Evolutionary conservation across 345 rosid species (phyloP), one percentile per base, ranked within the genome.

Genomic region (Brassica incana): DNA sequence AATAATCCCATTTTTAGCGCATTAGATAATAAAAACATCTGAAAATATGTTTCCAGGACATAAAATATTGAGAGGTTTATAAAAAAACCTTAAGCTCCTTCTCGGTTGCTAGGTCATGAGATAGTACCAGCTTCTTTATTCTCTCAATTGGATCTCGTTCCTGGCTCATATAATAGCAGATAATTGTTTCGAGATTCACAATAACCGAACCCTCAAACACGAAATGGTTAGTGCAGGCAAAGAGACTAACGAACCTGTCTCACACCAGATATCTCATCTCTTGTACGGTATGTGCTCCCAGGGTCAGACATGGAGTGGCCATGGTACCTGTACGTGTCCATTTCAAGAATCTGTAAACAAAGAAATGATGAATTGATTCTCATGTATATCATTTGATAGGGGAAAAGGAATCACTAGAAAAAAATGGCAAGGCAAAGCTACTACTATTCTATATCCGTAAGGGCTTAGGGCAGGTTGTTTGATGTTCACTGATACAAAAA

Each of bases 241-340:
- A 36, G 40, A 45, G 73, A 76, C 61, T 48, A 23, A 76, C 84
- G 59, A 71, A 93, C 98, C 98, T 95, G 98, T 80, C 98, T 92
- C 83, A 95, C 90, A 23, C 97, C 97, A 79, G 82, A 76, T 66
- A 96, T 91, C 85, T 95, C 99, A 80, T 95, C 98, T 84, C 50
- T 10, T 10, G 50, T 11, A 11, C 4, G 50, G n/a, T 43, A 11
- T 3, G 50, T 43, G 52, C 52, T 95, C 25, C 99, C 98, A 43
- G 97, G 98, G 81, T 95, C 99, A 80, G 99, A 95, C 99, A 95
- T 95, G 20, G 97, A 95, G 87, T 93, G 98, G 74, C 99, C 98
- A 18, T 91, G 99, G 85, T 95, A 95, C 84, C 97, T 90, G 80
- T 95, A 95, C 48, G 99, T 95, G 88, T 95, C 99, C 97, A 93